These are phyloP conservation scores for Ziziphus jujuba DNA, from an alignment of 306 rosid genomes.

Conservation along the genomic window DNA sequence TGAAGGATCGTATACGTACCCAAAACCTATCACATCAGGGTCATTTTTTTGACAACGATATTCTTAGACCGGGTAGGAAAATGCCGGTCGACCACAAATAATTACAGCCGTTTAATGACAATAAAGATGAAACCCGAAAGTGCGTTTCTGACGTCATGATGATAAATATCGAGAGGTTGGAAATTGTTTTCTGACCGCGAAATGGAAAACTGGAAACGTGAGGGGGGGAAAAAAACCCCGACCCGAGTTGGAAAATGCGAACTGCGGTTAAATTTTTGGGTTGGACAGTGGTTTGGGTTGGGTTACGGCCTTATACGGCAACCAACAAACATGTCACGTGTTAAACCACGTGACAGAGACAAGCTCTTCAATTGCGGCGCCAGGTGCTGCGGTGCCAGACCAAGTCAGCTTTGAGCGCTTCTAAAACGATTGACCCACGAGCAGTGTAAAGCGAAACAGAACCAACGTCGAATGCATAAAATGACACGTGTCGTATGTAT, in stretches of 20 bases:
- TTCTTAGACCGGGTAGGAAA: no score
- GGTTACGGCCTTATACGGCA: constrained; percentile 30
- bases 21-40: no score
- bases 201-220: no score
- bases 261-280: constrained; percentile 22
- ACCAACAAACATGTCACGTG: constrained; percentile 41
- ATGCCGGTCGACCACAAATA: no score
- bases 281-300: constrained; percentile 30
- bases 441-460: background rate
- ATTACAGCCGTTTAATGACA: no score
- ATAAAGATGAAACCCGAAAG: no score
- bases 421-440: constrained; percentile 1
- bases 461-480: no score
- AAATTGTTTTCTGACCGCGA: no score
- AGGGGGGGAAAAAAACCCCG: no score
- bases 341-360: constrained; percentile 12
- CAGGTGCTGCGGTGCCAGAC: constrained; percentile 11
- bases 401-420: constrained; percentile 6
- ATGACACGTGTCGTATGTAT: background rate
- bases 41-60: no score
- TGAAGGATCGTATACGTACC: background rate
- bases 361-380: constrained; percentile 66
- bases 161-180: no score
- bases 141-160: no score
- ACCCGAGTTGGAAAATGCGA: background rate